Evolutionary conservation across 305 asterid species (phyloP), one percentile per base, ranked within the genome.

Genomic region (Nicotiana rustica): DNA sequence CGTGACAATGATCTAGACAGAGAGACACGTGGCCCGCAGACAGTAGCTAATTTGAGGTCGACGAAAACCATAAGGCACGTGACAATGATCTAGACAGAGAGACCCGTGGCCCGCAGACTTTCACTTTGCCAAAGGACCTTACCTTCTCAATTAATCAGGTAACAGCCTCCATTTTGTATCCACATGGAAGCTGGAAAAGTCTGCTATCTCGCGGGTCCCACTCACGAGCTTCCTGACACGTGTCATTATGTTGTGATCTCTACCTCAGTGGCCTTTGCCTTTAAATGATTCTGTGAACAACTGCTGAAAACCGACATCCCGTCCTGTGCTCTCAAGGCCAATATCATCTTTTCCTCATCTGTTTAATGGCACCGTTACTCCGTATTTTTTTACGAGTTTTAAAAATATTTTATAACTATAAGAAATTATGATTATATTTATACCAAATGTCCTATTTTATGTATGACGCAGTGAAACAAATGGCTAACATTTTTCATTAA

Each of bases 221-320:
- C 86, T 82, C 90, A 84, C 91, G 88, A 88, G 85, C 88, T 59
- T 25, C 71, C 84, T 85, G 85, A 82, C 92, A 83, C 91, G 88
- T 87, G 88, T 88, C 91, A 90, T 83, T 55, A 84, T 84, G 31
- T 15, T 52, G 15, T 67, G 60, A 68, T 79, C 19, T 87, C 88
- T 44, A 19, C 80, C 59, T 4, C 36, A 19, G 41, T 67, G 75
- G 17, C 44, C 73, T 8, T 82, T 41, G 87, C 57, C 70, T 84
- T 84, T 6, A 10, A 47, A 41, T 31, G 70, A n/a, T 70, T 36
- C 13, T 44, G 4, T 10, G 52, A 31, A 68, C 41, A 59, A 80
- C 76, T 47, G 75, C 76, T 61, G 0, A 33, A 31, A 5, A 15
- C 47, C 47, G 64, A 33, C 64, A 25, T 29, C 80, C 44, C 62